Evolutionary conservation across 306 rosid species (phyloP).

Genomic region (Acmispon strigosus): DNA sequence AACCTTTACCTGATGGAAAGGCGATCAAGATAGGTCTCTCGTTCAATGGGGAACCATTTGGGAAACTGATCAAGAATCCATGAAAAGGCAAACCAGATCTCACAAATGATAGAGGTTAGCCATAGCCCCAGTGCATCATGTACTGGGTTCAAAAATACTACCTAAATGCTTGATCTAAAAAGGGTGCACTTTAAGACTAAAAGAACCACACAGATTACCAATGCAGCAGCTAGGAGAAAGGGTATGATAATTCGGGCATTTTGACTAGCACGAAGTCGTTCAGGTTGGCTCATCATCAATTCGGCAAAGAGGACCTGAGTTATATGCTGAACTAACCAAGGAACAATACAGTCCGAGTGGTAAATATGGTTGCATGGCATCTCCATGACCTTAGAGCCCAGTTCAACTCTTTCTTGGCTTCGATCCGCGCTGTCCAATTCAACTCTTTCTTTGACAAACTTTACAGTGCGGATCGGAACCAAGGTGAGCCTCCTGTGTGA

Average conservation of each 20-base stretch:
- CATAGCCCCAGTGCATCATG: slow-evolving; percentile 81
- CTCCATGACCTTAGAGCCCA: slow-evolving; percentile 46
- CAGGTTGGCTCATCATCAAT: background rate
- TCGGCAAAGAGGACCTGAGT: slow-evolving; percentile 72
- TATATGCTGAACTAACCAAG: slow-evolving; percentile 65
- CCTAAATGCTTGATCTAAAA: too few relatives aligned
- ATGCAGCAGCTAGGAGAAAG: too few relatives aligned
- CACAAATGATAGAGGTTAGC: slow-evolving; percentile 85
- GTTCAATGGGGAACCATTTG: slow-evolving; percentile 81
- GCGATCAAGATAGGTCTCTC: slow-evolving; percentile 85
- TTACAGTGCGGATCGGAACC: slow-evolving; percentile 52
- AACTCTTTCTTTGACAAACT: slow-evolving; percentile 21
- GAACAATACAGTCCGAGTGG: slow-evolving; percentile 62
- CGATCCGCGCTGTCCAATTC: too few relatives aligned
- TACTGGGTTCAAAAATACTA: slow-evolving; percentile 87
- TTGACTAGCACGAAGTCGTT: too few relatives aligned
- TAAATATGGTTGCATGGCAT: slow-evolving; percentile 79
- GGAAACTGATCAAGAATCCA: slow-evolving; percentile 96
- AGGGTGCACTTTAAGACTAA: too few relatives aligned
- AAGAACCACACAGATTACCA: too few relatives aligned
- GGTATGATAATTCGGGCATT: too few relatives aligned
- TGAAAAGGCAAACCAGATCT: slow-evolving; percentile 90
- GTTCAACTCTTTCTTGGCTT: slow-evolving; percentile 45
- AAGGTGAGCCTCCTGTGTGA: slow-evolving; percentile 23
- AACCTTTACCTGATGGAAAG: slow-evolving; percentile 62